Evolutionary conservation across 2,329 filamentous ascomycete species (phyloP).

Genomic region (Stenocarpella maydis): DNA sequence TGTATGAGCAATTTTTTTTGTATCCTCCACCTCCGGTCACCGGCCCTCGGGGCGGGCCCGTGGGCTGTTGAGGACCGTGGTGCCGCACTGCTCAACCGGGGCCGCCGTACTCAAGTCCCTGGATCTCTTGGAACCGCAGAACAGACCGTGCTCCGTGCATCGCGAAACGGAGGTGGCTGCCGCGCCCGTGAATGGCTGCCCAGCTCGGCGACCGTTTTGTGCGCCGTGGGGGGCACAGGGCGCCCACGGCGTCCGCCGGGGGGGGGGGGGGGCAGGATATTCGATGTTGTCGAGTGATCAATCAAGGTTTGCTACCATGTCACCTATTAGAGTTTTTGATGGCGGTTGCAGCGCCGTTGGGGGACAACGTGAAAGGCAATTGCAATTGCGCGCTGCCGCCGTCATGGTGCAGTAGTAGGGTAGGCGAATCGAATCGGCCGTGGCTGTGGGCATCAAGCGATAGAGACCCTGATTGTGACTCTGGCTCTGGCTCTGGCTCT

Average conservation of each 20-base stretch:
- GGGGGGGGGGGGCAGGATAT: neutral
- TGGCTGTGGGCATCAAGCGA: conserved; percentile 15
- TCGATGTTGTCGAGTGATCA: conserved; percentile 4
- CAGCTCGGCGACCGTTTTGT: conserved; percentile 11
- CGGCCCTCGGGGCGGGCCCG: neutral
- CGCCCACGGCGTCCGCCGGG: conserved; percentile 8
- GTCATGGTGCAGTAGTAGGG: conserved; percentile 23
- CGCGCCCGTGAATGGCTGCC: neutral
- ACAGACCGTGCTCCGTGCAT: neutral
- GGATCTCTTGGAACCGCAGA: neutral
- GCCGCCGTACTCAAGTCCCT: neutral
- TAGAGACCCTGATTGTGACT: conserved; percentile 11
- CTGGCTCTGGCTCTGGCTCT: neutral
- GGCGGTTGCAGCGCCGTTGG: conserved; percentile 3
- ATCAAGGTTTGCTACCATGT: conserved; percentile 24
- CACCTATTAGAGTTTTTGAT: conserved; percentile 24
- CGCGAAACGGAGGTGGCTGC: neutral
- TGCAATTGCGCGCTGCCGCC: conserved; percentile 21
- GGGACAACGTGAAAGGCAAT: conserved; percentile 16
- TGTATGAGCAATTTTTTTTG: neutral
- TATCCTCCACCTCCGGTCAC: neutral
- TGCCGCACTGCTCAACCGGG: neutral
- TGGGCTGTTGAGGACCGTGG: neutral
- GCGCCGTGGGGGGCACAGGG: neutral
- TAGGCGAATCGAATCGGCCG: conserved; percentile 19